Base-by-base conservation (phyloP, 176 grass and related monocot genomes). In the Oropetium thomaeum region DNA sequence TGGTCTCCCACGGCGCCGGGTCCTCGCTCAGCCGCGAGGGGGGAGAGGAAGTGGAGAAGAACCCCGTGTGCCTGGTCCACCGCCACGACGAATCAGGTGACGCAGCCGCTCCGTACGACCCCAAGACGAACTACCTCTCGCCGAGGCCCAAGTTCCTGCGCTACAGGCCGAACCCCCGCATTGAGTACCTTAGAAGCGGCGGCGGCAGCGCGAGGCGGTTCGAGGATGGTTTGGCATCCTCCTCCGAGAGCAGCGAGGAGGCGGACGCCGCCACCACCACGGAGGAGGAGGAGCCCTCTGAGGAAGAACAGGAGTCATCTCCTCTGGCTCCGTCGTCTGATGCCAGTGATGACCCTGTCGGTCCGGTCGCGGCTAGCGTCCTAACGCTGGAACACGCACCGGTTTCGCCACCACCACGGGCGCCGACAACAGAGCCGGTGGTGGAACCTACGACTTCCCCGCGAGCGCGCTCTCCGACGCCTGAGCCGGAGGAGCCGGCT, bases 111-210 rank as follows among this genome's bases (percentile, higher is more conserved):
- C 82, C 92, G 30, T 98, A 98, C 59, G 87, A 98, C 34, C 96
- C 96, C 71, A 87, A 86, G 81, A 93, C 84, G 8, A 98, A 98
- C 69, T 98, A 88, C 52, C 87, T 93, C 22, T 94, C 96, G 41
- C 96, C 96, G 37, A 79, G 96, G 71, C 96, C 96, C n/a, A 89
- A 59, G 38, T 98, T 83, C 75, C 87, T 98, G 31, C 89, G 85
- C 61, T 98, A 98, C 76, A 92, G 70, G 47, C 89, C 91, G 7
- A 98, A 89, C 43, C 89, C 82, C n/a, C 86, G 69, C 57, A 40
- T 89, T 67, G 84, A 88, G 39, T 84, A 67, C 19, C 64, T 67
- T 1, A 57, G 68, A 6, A 45, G 67, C 49, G 62, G 82, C n/a
- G 51, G 70, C 1, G 70, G 53, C 10, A 38, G 48, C 41, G 33